Percentiles rank a stretch among this genome's conserved stretches.
phyloP scores from a whole-genome alignment of 441 rosid species.

The Syzygium malaccense region DNA sequence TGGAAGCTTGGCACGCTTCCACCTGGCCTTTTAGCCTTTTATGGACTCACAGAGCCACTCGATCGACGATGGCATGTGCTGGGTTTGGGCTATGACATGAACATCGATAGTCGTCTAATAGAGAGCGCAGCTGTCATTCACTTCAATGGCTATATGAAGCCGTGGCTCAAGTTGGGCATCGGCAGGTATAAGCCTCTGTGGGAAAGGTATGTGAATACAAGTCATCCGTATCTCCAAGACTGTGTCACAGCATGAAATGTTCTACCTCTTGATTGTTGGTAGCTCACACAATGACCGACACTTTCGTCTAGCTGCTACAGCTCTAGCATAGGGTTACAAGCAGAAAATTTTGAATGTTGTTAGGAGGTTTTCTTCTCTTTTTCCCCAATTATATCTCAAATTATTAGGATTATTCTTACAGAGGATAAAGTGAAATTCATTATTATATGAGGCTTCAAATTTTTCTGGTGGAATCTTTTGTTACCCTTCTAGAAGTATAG shows the following conservation, averaged over 20 bases:
- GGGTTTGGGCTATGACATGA: constrained; percentile 10
- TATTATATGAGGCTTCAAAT: neutral
- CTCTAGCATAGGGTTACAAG: neutral
- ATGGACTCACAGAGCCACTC: constrained; percentile 9
- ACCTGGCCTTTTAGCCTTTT: constrained; percentile 11
- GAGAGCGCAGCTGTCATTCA: constrained; percentile 14
- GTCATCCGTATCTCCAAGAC: constrained; percentile 4
- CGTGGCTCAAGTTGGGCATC: constrained; percentile 7
- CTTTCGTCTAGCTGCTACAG: neutral
- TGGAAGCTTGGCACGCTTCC: constrained; percentile 11
- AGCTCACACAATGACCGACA: neutral
- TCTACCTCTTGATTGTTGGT: neutral
- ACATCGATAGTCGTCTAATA: constrained; percentile 6
- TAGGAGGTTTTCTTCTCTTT: neutral
- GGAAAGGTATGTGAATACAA: constrained; percentile 14
- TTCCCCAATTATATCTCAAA: neutral
- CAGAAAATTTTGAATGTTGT: neutral
- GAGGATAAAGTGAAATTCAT: neutral
- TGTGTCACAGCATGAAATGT: neutral
- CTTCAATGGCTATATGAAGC: constrained; percentile 12
- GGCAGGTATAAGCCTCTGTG: constrained; percentile 8
- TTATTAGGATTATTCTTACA: neutral
- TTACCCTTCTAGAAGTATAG: neutral
- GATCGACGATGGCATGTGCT: constrained; percentile 13
- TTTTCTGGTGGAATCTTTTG: neutral